phyloP scores from a whole-genome alignment of 352 stramenopile genomes.

The Plasmopara halstedii region DNA sequence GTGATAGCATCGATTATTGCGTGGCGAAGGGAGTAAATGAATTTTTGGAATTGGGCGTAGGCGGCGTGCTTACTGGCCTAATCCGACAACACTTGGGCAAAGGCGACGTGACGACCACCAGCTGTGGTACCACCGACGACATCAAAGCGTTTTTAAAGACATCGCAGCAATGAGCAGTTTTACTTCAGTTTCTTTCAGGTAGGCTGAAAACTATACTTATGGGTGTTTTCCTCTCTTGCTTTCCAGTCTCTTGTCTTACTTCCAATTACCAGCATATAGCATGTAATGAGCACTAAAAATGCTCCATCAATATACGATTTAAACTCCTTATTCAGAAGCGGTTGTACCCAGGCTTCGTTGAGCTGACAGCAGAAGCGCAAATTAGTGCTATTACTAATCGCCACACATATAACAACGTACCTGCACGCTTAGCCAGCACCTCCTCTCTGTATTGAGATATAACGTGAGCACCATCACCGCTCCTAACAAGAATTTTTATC shows the following conservation, averaged over 20 bases:
- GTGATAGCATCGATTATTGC: constrained; percentile 70
- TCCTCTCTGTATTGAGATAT: constrained; percentile 35
- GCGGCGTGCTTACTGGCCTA: constrained; percentile 61
- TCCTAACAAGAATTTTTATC: neutral
- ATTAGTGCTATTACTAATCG: constrained; percentile 13
- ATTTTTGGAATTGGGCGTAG: constrained; percentile 71
- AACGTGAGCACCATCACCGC: neutral
- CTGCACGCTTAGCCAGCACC: constrained; percentile 45
- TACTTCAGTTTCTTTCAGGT: neutral
- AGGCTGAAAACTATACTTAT: constrained; percentile 3
- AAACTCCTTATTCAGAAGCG: constrained; percentile 38
- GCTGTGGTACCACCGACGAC: constrained; percentile 51
- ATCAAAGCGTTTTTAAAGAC: constrained; percentile 36
- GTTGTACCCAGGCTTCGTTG: constrained; percentile 55
- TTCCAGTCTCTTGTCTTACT: neutral
- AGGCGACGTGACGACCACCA: constrained; percentile 22
- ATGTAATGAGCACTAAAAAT: too few relatives aligned
- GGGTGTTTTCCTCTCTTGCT: constrained; percentile 4
- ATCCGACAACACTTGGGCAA: constrained; percentile 58
- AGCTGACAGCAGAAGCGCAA: constrained; percentile 31
- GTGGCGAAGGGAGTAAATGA: constrained; percentile 30
- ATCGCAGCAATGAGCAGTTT: neutral
- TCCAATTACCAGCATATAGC: neutral
- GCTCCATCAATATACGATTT: too few relatives aligned
- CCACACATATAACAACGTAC: constrained; percentile 36